Evolutionary conservation across 2,329 filamentous ascomycete genomes (phyloP), one percentile per base, ranked within the genome.

Genomic region (Podosphaera xanthii): DNA sequence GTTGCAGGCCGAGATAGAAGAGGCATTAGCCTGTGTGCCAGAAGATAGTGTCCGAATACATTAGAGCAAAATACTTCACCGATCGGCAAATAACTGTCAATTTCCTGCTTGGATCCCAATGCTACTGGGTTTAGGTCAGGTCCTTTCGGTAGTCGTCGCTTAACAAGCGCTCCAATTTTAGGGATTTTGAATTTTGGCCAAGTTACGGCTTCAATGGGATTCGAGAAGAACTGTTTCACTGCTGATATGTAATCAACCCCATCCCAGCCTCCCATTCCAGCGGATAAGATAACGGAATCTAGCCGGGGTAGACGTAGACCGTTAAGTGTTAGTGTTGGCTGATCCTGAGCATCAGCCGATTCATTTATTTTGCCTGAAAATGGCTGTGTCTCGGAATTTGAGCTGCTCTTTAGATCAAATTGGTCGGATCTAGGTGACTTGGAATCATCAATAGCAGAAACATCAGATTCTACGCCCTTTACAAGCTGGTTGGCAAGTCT

Each of bases 1-100:
- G 66, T 63, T 34, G 64, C 61, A 22, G 66, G 63, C 8, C 60
- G 63, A 42, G 67, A 69, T 6, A 98, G 77, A 9, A 96, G 74
- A 0, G 87, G 84, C 64, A 85, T 77, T 9, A 97, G 77, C 67
- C 84, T 81, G 70, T 95, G 90, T 14, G 81, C 80, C 33, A 98
- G 80, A 67, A 96, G 73, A 69, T 98, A 97, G 72, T 98, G 92
- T 0, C 92, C 92, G 68, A 98, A 97, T 36, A 95, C 78, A 68
- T 97, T 97, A 57, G 91, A 84, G 69, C 84, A 85, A 69, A 97
- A 98, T 22, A 95, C 81, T 64, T 87, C 77, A 2, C 88, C 90
- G 0, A 98, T 73, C 4, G 74, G 72, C 0, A 84, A 82, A 60
- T 82, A 78, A 14, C 72, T 65, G 9, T 58, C 30, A 38, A 59